A percentile compares a stretch with the other conserved stretches of the same genome.
phyloP scores from a whole-genome alignment of 306 rosid species.

The Cucumis hystrix region DNA sequence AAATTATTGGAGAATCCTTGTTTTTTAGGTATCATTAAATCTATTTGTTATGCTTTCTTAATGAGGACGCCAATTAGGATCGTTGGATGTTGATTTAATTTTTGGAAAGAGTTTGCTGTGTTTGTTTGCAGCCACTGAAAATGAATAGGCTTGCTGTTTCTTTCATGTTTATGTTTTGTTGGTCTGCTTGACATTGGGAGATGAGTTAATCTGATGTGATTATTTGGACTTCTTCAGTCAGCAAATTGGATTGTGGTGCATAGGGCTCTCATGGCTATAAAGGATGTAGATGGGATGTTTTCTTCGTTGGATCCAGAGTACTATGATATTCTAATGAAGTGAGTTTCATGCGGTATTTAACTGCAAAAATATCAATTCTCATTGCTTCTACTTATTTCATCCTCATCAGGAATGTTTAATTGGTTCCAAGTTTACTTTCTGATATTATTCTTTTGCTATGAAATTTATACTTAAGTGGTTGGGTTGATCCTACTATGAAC shows the following conservation, averaged over 20 bases:
- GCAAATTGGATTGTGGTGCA: slow-evolving; percentile 95
- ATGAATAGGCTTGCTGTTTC: background rate
- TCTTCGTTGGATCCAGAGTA: slow-evolving; percentile 96
- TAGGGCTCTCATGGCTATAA: slow-evolving; percentile 91
- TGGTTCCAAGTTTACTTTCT: background rate
- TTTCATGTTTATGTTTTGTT: background rate
- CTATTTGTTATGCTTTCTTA: background rate
- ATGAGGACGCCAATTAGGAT: background rate
- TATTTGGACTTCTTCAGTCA: slow-evolving; percentile 34
- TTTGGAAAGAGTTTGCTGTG: background rate
- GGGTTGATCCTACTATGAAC: background rate
- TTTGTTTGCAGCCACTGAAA: background rate
- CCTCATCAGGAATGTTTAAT: background rate
- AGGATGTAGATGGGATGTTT: slow-evolving; percentile 88
- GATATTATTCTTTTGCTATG: background rate
- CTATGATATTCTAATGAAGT: slow-evolving; percentile 95
- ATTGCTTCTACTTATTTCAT: background rate
- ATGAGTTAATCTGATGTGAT: background rate
- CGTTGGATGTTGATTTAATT: background rate
- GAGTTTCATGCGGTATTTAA: slow-evolving; percentile 13
- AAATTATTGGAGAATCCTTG: background rate
- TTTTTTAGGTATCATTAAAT: background rate
- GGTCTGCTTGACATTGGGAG: background rate
- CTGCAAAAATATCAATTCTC: background rate
- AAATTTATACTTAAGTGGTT: background rate